Conservation (phyloP, 345 rosid species). For the Moringa oleifera region DNA sequence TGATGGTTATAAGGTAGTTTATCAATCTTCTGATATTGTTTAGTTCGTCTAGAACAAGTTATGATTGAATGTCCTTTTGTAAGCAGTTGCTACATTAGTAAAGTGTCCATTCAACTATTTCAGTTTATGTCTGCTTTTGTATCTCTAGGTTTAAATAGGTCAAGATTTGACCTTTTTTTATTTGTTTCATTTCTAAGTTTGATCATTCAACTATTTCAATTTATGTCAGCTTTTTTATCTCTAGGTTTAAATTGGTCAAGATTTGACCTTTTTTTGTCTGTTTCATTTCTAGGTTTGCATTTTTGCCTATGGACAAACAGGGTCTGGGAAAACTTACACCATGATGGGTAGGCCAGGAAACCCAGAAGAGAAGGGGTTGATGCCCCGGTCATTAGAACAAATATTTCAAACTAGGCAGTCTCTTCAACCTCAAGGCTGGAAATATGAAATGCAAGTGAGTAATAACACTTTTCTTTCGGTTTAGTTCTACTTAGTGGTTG, state of each 20-base stretch:
- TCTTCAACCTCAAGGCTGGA: slow-evolving; percentile 92
- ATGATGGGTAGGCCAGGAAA: slow-evolving; percentile 96
- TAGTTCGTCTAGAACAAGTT: not conserved
- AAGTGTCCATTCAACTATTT: too few species aligned
- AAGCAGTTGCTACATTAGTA: too few species aligned
- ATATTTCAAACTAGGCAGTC: slow-evolving; percentile 85
- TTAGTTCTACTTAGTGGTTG: not conserved
- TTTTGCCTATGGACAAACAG: slow-evolving; percentile 98
- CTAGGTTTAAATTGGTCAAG: too few species aligned
- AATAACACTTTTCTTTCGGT: slow-evolving; percentile 1
- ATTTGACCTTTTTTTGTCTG: too few species aligned
- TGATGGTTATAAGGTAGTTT: slow-evolving; percentile 91
- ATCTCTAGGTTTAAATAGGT: too few species aligned
- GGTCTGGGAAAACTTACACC: slow-evolving; percentile 93
- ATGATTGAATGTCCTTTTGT: not conserved
- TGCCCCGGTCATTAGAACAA: slow-evolving; percentile 88
- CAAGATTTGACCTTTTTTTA: too few species aligned
- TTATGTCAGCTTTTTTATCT: slow-evolving; percentile 10
- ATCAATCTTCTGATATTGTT: not conserved
- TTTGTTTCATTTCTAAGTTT: too few species aligned
- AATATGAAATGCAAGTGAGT: slow-evolving; percentile 84
- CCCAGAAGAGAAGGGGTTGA: slow-evolving; percentile 66
- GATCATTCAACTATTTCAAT: not conserved
- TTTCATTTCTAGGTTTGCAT: slow-evolving; percentile 77
- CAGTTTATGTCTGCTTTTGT: too few species aligned